A percentile compares a stretch with the other conserved stretches of the same genome.
These are phyloP conservation scores for Heliosperma pusillum DNA, from an alignment of 148 eudicot genomes.

Conservation along the genomic window DNA sequence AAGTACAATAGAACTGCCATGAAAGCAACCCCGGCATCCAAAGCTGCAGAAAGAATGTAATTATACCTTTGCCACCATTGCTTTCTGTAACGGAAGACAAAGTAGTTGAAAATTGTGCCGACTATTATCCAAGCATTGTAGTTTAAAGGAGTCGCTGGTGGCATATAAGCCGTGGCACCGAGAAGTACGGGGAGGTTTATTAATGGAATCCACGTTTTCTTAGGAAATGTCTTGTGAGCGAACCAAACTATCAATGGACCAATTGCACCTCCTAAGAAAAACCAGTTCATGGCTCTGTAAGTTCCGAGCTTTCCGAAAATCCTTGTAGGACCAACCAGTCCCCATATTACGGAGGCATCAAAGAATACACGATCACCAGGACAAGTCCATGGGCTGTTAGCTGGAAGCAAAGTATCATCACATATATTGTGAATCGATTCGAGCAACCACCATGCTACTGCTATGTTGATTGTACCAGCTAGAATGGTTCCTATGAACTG, in stretches of 20 bases:
- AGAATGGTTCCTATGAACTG: conserved; percentile 93
- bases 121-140: conserved; percentile 81
- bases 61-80: conserved; percentile 97
- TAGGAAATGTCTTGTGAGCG: conserved; percentile 78
- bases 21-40: conserved; percentile 97
- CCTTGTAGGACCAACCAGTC: conserved; percentile 82
- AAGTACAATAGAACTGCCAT: conserved; percentile 89
- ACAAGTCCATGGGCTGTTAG: conserved; percentile 95
- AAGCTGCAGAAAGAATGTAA: conserved; percentile 84
- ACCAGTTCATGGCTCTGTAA: conserved; percentile 89
- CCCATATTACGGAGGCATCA: conserved; percentile 98
- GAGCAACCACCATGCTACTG: conserved; percentile 89
- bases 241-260: conserved; percentile 87
- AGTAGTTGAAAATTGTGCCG: conserved; percentile 85
- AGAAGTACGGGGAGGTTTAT: conserved; percentile 87
- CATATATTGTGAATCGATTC: conserved; percentile 71
- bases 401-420: conserved; percentile 68
- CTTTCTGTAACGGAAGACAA: conserved; percentile 74
- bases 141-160: conserved; percentile 83
- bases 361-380: conserved; percentile 86
- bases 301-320: conserved; percentile 78
- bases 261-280: conserved; percentile 78
- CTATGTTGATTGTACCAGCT: conserved; percentile 80
- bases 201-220: conserved; percentile 80
- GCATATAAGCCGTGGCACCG: conserved; percentile 84